Base-by-base conservation (phyloP, 306 rosid species). In the Pterocarpus santalinus region DNA sequence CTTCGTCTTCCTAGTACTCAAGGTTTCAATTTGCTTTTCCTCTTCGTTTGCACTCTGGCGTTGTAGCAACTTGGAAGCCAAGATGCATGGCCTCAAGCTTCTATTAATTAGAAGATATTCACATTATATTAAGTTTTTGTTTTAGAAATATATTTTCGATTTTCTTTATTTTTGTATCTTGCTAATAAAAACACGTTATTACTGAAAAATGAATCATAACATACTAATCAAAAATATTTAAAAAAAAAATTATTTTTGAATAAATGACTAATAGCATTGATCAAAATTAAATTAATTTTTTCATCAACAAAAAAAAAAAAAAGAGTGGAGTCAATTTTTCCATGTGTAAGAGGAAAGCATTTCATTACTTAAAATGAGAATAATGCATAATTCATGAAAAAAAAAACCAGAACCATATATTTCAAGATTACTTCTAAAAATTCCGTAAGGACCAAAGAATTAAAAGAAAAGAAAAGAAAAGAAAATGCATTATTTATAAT, bases 1-100 rank as follows among this genome's bases (percentile, higher is more conserved):
- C 41, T 62, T 62, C 67, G n/a, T 62, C 41, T 62, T 33, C 41
- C 56, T 11, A 51, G 33, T 62, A 62, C n/a, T 62, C 41, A 33
- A 33, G 41, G 41, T 33, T 62, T 62, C 41, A 62, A 33, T 62
- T 62, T 32, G 69, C 44, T 63, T 63, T 34, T 38, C 14, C 8
- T 33, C n/a, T 10, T 33, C 67, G 41, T 62, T 13, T 63, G 69
- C 46, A 13, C 44, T 63, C 17, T 12, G 67, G 41, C 8, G 41
- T 34, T 4, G 65, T 30, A 8, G 65, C 4, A 63, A 63, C 43
- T 34, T 63, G 17, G 22, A 63, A 63, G 44, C 46, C 46, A 63
- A 63, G 69, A 63, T 13, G 44, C 68, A 35, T 63, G 46, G 22
- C 11, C 46, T 35, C 46, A 33, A 9, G 65, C 13, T 22, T 13